Evolutionary conservation across 2,329 filamentous ascomycete genomes (phyloP), one percentile per base, ranked within the genome.

Genomic region (Penicillium sp.): DNA sequence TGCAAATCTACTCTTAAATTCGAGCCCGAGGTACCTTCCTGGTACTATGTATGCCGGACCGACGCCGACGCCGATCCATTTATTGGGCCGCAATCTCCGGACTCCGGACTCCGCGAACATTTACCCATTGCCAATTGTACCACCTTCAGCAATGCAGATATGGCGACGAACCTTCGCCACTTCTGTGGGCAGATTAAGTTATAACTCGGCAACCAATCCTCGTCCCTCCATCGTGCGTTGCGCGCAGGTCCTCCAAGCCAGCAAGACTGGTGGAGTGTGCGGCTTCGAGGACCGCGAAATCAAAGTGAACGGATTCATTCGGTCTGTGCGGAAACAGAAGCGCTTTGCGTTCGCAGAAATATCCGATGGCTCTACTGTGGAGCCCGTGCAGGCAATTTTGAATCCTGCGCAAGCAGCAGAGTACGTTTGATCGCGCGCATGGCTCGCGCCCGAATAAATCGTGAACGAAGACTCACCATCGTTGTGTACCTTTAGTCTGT

Each of bases 241-340:
- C 57, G 64, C 65, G 19, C 67, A 73, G 49, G 61, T 73, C 41
- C 67, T 72, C 44, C 61, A 66, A 40, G 58, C 59, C 19, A 67
- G 64, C 46, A 54, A 57, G 41, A 54, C 59, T 39, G 56, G 57
- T 16, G 61, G 56, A 30, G 50, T 59, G 22, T 60, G 56, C 48
- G 60, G 48, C 28, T 57, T 70, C 19, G 70, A 73, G 50, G 63
- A 71, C 52, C 62, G 68, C 52, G 62, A 72, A 46, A 59, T 86
- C 40, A 77, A 78, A 49, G 75, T 95, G 59, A 80, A 87, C 66
- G 92, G 91, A 53, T 92, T 87, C 74, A 79, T 96, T 47, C 82
- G 88, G 55, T 92, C 89, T 3, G 84, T 95, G 52, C 81, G 92
- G 54, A 88, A 89, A 68, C 90, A 95, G 76, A 95, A 96, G 68